phyloP scores from a whole-genome alignment of 306 rosid genomes.

The Sophora flavescens region DNA sequence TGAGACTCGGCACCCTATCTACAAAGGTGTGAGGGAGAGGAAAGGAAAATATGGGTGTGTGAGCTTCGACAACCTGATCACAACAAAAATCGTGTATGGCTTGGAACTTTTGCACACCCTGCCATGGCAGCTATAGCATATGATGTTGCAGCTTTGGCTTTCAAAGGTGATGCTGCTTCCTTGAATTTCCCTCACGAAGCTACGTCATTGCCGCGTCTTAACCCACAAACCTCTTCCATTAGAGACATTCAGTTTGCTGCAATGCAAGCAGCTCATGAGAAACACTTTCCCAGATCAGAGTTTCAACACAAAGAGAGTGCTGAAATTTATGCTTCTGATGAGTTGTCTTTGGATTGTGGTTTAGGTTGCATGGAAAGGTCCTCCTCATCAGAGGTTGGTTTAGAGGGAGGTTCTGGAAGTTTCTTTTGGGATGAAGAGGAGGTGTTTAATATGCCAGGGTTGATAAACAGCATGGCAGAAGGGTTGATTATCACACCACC shows the following conservation, averaged over 20 bases:
- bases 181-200: constrained; percentile 58
- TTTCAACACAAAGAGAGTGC: background rate
- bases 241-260: constrained; percentile 53
- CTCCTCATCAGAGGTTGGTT: background rate
- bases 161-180: constrained; percentile 57
- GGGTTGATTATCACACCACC: constrained; percentile 59
- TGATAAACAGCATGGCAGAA: constrained; percentile 57
- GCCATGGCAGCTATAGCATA: constrained; percentile 82
- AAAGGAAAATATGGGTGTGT: constrained; percentile 85
- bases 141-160: constrained; percentile 70
- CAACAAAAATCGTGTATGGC: constrained; percentile 69
- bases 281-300: background rate
- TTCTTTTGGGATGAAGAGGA: constrained; percentile 60
- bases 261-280: constrained; percentile 36
- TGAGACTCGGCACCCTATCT: constrained; percentile 78
- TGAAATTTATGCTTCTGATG: background rate
- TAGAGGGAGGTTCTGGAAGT: constrained; percentile 14
- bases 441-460: constrained; percentile 51
- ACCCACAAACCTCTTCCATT: constrained; percentile 35
- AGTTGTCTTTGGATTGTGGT: background rate
- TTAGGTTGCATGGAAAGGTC: background rate
- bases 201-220: constrained; percentile 29
- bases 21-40: constrained; percentile 73
- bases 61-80: constrained; percentile 64
- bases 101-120: constrained; percentile 68